Percentiles rank a stretch among this genome's conserved stretches.
phyloP scores from a whole-genome alignment of 805 yeast genomes.

The Sugiyamaella lignohabitans region DNA sequence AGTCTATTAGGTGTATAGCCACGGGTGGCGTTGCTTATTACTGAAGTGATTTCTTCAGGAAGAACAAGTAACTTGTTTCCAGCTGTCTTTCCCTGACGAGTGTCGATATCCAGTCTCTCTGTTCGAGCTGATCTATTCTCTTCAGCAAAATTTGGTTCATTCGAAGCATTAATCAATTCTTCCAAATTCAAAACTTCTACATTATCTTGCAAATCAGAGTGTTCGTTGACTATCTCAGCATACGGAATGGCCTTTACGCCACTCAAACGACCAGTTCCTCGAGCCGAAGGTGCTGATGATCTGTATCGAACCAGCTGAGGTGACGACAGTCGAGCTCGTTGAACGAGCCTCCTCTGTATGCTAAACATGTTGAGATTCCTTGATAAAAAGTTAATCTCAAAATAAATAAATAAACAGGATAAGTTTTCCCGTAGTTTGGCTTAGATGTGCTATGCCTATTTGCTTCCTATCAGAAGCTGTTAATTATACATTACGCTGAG shows the following conservation, averaged over 20 bases:
- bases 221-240: conserved; percentile 12
- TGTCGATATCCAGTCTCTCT: conserved; percentile 48
- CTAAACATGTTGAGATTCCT: too few species aligned
- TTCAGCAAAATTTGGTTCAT: not conserved
- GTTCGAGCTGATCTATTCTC: conserved; percentile 1
- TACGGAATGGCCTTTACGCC: conserved; percentile 3
- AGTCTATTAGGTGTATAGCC: conserved; percentile 57
- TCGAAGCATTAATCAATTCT: not conserved
- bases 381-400: too few species aligned
- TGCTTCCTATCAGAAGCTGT: too few species aligned
- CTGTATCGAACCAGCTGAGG: not conserved
- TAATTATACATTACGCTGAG: too few species aligned
- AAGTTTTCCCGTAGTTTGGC: too few species aligned
- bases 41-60: conserved; percentile 50
- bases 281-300: not conserved
- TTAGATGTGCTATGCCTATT: too few species aligned
- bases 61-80: conserved; percentile 44
- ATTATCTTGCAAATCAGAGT: not conserved
- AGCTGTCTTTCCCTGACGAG: conserved; percentile 50
- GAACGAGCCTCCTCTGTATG: too few species aligned
- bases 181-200: not conserved
- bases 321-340: too few species aligned
- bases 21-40: conserved; percentile 58
- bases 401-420: too few species aligned
- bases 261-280: not conserved